Conservation (phyloP, 352 stramenopile genomes). For the Phytophthora sansomeana region DNA sequence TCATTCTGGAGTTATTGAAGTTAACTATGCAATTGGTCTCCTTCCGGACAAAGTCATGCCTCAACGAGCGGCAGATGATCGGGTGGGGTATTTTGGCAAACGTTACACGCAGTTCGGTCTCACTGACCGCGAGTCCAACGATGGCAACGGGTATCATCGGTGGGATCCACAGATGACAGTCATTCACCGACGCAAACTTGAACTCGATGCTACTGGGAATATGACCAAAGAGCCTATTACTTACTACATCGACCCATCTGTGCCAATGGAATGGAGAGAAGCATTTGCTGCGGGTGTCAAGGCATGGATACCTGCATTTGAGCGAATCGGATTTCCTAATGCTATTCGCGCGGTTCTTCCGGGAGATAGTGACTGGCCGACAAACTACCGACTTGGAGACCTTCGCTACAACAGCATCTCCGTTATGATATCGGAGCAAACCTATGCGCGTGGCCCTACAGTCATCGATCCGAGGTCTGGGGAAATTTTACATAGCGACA, state of each 20-base stretch:
- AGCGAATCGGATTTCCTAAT: conserved; percentile 71
- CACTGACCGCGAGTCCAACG: conserved; percentile 38
- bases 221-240: conserved; percentile 61
- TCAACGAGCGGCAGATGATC: conserved; percentile 72
- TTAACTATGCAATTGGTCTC: conserved; percentile 79
- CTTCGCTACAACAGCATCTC: conserved; percentile 90
- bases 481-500: conserved; percentile 90
- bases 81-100: conserved; percentile 83
- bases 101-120: conserved; percentile 66
- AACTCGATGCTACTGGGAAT: conserved; percentile 45
- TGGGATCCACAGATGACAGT: conserved; percentile 68
- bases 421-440: conserved; percentile 83
- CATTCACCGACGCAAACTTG: conserved; percentile 78
- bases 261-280: conserved; percentile 70
- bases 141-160: conserved; percentile 51
- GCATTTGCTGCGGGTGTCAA: conserved; percentile 70
- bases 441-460: conserved; percentile 71
- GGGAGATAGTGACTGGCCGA: conserved; percentile 73
- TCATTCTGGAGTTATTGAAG: conserved; percentile 52
- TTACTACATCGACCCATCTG: conserved; percentile 88
- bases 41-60: conserved; percentile 68
- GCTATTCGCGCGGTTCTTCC: conserved; percentile 78
- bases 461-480: conserved; percentile 83
- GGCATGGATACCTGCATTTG: conserved; percentile 84
- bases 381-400: conserved; percentile 85